Base-by-base conservation (phyloP, 1,284 basidiomycete genomes). In the Sporisorium graminicola region DNA sequence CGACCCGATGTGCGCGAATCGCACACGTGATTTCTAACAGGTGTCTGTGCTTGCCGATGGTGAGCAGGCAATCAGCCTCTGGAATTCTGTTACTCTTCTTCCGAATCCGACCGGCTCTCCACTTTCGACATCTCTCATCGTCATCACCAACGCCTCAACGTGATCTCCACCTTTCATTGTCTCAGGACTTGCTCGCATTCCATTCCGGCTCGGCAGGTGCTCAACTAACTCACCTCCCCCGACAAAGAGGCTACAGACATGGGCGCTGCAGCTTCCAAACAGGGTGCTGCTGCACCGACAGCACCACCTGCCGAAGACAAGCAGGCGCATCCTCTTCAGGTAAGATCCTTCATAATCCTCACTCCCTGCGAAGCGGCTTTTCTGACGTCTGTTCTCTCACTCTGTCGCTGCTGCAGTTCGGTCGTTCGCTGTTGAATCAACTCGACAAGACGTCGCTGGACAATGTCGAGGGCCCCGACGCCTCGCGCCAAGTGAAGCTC, bases 181-280 rank as follows among this genome's bases (percentile, higher is more conserved):
- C 31, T 6, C 35, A 20, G 18, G 20, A 20, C 24, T 47, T n/a
- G n/a, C 46, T 47, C 46, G 24, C 13, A 27, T 18, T 47, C 46
- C 26, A 12, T 31, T n/a, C n/a, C n/a, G n/a, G n/a, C n/a, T n/a
- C n/a, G n/a, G n/a, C n/a, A n/a, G n/a, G n/a, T n/a, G n/a, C n/a
- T n/a, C n/a, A n/a, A n/a, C n/a, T n/a, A n/a, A n/a, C n/a, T n/a
- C 20, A 33, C 13, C 13, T 5, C 16, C 16, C 18, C 1, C 5
- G 6, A 40, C 20, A 44, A 14, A 58, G 12, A 31, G 3, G 5
- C 24, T 2, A 22, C 66, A 60, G 29, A 54, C 16, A 76, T 76
- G 74, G 74, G 74, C 65, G 74, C 74, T 24, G 69, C 69, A 61
- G 65, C 69, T 57, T 76, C 74, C n/a, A 76, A 76, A 56, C 74